Evolutionary conservation across 179 eudicot genomes (phyloP), one percentile per base, ranked within the genome.

Genomic region (Beta macrorhiza): DNA sequence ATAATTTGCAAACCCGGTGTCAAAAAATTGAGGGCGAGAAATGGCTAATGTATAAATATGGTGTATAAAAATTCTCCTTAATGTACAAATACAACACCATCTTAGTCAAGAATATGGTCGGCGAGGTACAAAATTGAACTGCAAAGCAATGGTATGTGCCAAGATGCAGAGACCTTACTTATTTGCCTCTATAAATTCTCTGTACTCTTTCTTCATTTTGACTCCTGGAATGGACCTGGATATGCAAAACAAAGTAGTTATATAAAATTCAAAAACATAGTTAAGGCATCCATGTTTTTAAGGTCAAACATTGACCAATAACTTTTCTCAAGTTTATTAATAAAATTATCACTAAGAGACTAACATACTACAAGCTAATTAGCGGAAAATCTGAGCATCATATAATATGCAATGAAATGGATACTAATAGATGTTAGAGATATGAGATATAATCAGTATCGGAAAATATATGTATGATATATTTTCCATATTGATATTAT

Each of bases 131-230:
- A 91, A 90, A 90, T 58, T 85, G 87, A 86, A 86, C 76, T 77
- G 73, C 78, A 73, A 68, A 79, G 65, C 57, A 62, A 78, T 22
- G 84, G 84, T 76, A 81, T 76, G 20, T 52, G 74, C 82, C 81
- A 79, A 37, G 82, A 77, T 69, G 71, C 61, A 78, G 37, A 20
- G 59, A 61, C 82, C 89, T 91, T 87, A 94, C 84, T 91, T 94
- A 73, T 92, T 90, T 76, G 90, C 83, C 87, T 87, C 97, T 71
- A 96, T 94, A 74, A 94, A 90, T 75, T 96, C 99, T 85, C 92
- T 86, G 93, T 96, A 96, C 89, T 96, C 98, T 90, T 89, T 96
- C 98, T 96, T 96, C 99, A 96, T 96, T 78, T 96, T 96, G 81
- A 94, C 98, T 77, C 99, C 99, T 4, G 99, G 81, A 53, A 94